These are phyloP conservation scores for Papilionanthe hybrid DNA, from an alignment of 116 monocot species.

Conservation along the genomic window DNA sequence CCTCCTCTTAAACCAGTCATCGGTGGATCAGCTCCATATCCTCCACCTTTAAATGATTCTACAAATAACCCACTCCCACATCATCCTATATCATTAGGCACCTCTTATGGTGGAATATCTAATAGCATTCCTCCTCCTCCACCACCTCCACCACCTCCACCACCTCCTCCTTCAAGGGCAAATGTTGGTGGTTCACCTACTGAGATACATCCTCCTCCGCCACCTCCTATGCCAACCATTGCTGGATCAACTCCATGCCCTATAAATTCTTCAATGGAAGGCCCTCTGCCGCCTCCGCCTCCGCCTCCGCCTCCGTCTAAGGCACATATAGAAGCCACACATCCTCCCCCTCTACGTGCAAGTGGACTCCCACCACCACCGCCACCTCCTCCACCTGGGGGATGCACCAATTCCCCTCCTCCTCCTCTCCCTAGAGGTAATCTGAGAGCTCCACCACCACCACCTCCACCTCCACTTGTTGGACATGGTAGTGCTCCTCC, in stretches of 20 bases:
- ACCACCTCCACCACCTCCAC: background rate
- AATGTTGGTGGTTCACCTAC: background rate
- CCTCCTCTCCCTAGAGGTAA: background rate
- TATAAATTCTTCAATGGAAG: background rate
- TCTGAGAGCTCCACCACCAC: background rate
- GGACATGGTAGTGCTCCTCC: too few species aligned
- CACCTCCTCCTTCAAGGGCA: background rate
- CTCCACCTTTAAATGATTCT: background rate
- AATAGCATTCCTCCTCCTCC: constrained; percentile 1
- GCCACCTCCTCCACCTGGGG: constrained; percentile 1
- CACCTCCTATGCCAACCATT: background rate
- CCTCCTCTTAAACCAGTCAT: background rate
- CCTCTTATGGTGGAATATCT: constrained; percentile 1
- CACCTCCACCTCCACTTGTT: constrained; percentile 11
- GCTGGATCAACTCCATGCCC: constrained; percentile 8
- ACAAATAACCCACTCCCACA: background rate
- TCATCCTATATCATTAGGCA: background rate
- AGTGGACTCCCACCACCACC: background rate
- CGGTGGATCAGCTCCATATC: background rate
- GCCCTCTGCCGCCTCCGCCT: background rate
- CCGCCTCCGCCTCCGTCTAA: constrained; percentile 9
- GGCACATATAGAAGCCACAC: background rate
- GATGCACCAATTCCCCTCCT: background rate
- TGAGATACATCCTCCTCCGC: background rate
- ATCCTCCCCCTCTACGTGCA: background rate